These are phyloP conservation scores for Chrysopogon serrulatus DNA, from an alignment of 176 grass and related monocot species.

Conservation along the genomic window DNA sequence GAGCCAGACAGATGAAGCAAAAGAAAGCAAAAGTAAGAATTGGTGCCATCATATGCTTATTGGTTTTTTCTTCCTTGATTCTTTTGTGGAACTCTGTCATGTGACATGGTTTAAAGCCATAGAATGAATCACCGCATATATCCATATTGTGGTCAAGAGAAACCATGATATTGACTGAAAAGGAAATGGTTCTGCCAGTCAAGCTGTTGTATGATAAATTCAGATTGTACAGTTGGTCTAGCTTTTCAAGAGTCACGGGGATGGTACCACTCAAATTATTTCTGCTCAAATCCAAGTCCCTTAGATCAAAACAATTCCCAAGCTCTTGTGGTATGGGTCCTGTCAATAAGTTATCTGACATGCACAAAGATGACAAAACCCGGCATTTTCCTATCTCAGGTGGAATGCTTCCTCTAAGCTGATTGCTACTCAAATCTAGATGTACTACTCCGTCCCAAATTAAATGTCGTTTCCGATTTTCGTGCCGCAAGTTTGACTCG, in stretches of 20 bases:
- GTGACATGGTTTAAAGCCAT: not conserved
- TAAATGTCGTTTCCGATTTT: too few relatives aligned
- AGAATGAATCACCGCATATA: not conserved
- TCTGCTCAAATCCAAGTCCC: not conserved
- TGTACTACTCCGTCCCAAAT: too few relatives aligned
- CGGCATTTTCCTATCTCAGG: not conserved
- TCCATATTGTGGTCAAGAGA: not conserved
- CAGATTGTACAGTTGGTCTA: rapidly evolving
- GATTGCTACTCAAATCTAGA: not conserved
- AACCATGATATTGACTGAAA: rapidly evolving
- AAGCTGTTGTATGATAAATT: not conserved
- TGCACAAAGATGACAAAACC: rapidly evolving
- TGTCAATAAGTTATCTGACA: slow-evolving; percentile 1
- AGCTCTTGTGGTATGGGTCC: slow-evolving; percentile 12
- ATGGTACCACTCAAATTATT: slow-evolving; percentile 21
- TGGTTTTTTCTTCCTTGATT: not conserved
- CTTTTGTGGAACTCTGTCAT: not conserved
- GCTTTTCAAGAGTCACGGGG: not conserved
- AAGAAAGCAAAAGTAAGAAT: not conserved
- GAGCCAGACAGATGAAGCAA: not conserved
- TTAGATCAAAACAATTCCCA: not conserved
- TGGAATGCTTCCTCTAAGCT: not conserved
- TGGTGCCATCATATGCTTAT: not conserved
- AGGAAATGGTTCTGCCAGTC: not conserved
- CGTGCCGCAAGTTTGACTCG: too few relatives aligned